Percentiles rank a stretch among this genome's conserved stretches.
These are phyloP conservation scores for Coniella vitis DNA, from an alignment of 2,329 filamentous ascomycete genomes.

Conservation along the genomic window DNA sequence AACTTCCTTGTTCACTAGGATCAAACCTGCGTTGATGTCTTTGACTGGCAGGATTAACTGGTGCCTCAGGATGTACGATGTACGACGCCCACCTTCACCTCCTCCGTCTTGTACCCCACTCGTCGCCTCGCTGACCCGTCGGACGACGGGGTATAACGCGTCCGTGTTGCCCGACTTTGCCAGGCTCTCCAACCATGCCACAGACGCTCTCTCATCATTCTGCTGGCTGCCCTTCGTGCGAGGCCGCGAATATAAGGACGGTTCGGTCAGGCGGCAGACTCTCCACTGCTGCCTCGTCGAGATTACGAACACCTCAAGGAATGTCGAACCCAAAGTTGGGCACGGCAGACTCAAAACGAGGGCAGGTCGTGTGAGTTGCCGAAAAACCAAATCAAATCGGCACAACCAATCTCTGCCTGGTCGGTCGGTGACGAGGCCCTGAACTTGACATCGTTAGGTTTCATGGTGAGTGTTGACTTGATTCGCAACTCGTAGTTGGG, in stretches of 20 bases:
- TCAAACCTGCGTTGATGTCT: conserved; percentile 9
- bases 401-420: conserved; percentile 16
- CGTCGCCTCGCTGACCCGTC: conserved; percentile 14
- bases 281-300: conserved; percentile 45
- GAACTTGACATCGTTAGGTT: conserved; percentile 25
- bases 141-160: conserved; percentile 27
- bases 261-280: conserved; percentile 41
- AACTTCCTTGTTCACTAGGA: conserved; percentile 15
- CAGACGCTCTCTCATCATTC: conserved; percentile 51
- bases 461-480: conserved; percentile 37
- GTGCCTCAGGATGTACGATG: conserved; percentile 14
- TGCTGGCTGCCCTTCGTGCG: conserved; percentile 51
- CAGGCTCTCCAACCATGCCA: conserved; percentile 44
- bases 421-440: conserved; percentile 17
- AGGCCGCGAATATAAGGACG: conserved; percentile 46
- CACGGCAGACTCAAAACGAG: no score
- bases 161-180: conserved; percentile 23
- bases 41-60: conserved; percentile 16
- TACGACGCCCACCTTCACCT: conserved; percentile 15
- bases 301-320: conserved; percentile 31
- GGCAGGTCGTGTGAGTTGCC: no score
- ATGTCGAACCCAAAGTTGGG: conserved; percentile 37
- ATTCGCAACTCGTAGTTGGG: conserved; percentile 35
- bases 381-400: background rate
- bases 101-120: conserved; percentile 11